Base-by-base conservation (phyloP, 768 basidiomycete species). In the Solioccasus polychromus region DNA sequence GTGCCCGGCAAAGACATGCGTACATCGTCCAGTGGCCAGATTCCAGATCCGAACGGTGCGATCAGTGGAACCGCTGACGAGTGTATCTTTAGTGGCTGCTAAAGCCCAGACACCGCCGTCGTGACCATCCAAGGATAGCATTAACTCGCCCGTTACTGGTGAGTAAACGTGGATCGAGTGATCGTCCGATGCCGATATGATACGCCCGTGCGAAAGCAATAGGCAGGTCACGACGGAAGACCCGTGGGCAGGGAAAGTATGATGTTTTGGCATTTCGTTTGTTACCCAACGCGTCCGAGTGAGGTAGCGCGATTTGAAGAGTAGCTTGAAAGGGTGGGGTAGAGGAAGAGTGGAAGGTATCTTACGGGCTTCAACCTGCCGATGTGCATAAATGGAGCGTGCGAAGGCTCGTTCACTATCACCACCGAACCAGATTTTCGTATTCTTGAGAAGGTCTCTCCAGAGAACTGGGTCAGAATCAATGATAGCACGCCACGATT, bases 61-160 rank as follows among this genome's bases (percentile, higher is more conserved):
- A 69, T 96, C 93, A 8, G 93, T 96, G 11, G 88, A 91, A 5
- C 93, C 93, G 55, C 87, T 92, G 54, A 95, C 93, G 15, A 93
- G 78, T 22, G 86, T 79, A 63, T 92, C 82, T 72, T 88, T 90
- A 64, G 78, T 90, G 28, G 87, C 85, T 5, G 88, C 88, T n/a
- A 98, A 72, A 14, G 94, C 93, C 94, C 94, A 98, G 2, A 98
- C 92, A 15, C 94, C 94, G 39, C 94, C 94, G 55, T 92, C 89
- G 57, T 98, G 94, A 3, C 94, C 95, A 47, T 88, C 77, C 34
- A 98, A 75, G 2, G 84, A 79, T 32, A 78, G 81, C 5, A 85
- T 65, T 18, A 89, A 76, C 29, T 80, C 75, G 11, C 95, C 95
- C 1, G 85, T 88, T 18, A 77, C 64, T n/a, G 91, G 93, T 19